A percentile compares a stretch with the other conserved stretches of the same genome.
phyloP scores from a whole-genome alignment of 495 filamentous ascomycete species.

The Physcia stellaris region DNA sequence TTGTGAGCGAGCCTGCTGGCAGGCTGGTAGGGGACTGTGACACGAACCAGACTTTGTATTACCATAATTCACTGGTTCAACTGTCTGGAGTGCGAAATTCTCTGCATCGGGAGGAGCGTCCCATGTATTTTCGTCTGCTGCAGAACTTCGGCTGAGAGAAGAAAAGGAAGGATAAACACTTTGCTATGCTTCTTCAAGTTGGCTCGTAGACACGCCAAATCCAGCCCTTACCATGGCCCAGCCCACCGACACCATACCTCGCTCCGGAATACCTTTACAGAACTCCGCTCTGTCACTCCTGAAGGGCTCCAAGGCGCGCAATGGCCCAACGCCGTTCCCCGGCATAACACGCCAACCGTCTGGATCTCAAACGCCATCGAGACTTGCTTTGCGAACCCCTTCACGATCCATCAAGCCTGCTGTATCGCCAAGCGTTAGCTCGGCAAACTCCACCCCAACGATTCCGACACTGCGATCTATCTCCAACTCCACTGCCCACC shows the following conservation, averaged over 20 bases:
- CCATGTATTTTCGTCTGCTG: too few relatives aligned
- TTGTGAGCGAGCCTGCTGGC: too few relatives aligned
- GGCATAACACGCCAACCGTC: slow-evolving; percentile 29
- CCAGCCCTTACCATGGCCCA: too few relatives aligned
- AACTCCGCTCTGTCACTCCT: slow-evolving; percentile 54
- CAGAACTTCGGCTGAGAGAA: too few relatives aligned
- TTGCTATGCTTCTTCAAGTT: too few relatives aligned
- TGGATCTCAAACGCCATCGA: slow-evolving; percentile 33
- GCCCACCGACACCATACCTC: slow-evolving; percentile 3
- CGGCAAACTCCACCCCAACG: slow-evolving; percentile 30
- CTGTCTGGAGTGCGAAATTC: too few relatives aligned
- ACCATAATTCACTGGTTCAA: too few relatives aligned
- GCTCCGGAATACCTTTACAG: slow-evolving; percentile 46
- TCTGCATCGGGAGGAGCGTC: too few relatives aligned
- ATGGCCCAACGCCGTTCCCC: slow-evolving; percentile 38
- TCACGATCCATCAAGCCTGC: slow-evolving; percentile 40
- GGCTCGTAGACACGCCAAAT: too few relatives aligned
- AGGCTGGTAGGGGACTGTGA: too few relatives aligned
- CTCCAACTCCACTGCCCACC: slow-evolving; percentile 23
- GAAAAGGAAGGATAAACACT: too few relatives aligned
- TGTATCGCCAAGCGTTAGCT: slow-evolving; percentile 35
- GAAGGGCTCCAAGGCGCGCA: slow-evolving; percentile 56
- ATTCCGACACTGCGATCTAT: slow-evolving; percentile 26
- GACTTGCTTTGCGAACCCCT: slow-evolving; percentile 46
- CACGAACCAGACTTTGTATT: too few relatives aligned